A percentile compares a stretch with the other conserved stretches of the same genome.
Evolutionary conservation across 2,329 filamentous ascomycete species (phyloP).

Genomic region (Pseudofabraea citricarpa): DNA sequence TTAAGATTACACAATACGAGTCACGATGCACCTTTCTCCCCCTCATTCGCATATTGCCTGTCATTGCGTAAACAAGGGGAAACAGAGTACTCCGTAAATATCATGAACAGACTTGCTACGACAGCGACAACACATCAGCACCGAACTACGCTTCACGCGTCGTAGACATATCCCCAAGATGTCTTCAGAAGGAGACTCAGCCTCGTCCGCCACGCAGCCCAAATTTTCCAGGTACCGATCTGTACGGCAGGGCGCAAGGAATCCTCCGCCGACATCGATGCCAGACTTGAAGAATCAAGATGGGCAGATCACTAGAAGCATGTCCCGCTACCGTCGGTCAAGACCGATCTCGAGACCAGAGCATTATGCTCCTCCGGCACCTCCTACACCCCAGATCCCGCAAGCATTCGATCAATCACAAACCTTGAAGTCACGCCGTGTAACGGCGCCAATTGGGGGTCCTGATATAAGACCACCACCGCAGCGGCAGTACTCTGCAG

Average conservation of each 20-base stretch:
- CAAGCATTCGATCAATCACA: not conserved
- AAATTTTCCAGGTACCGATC: constrained; percentile 56
- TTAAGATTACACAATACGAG: constrained; percentile 7
- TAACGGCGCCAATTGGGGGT: not conserved
- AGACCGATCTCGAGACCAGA: constrained; percentile 9
- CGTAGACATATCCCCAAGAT: too few species aligned
- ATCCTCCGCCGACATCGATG: constrained; percentile 15
- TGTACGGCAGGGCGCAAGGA: constrained; percentile 38
- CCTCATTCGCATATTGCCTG: not conserved
- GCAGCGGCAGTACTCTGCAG: not conserved
- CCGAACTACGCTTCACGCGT: constrained; percentile 1
- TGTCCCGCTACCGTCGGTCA: constrained; percentile 32
- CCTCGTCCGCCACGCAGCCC: constrained; percentile 16
- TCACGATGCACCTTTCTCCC: not conserved
- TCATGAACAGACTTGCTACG: not conserved
- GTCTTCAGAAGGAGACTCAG: constrained; percentile 14
- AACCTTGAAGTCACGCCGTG: not conserved
- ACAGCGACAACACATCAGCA: constrained; percentile 1
- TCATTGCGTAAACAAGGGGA: too few species aligned
- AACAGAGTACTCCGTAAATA: too few species aligned
- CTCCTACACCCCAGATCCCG: constrained; percentile 12
- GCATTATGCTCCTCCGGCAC: constrained; percentile 1
- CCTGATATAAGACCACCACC: not conserved
- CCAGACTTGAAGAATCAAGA: constrained; percentile 19
- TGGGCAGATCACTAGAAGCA: constrained; percentile 28